Conservation (phyloP, 306 rosid genomes). For the Citrullus mucosospermus region DNA sequence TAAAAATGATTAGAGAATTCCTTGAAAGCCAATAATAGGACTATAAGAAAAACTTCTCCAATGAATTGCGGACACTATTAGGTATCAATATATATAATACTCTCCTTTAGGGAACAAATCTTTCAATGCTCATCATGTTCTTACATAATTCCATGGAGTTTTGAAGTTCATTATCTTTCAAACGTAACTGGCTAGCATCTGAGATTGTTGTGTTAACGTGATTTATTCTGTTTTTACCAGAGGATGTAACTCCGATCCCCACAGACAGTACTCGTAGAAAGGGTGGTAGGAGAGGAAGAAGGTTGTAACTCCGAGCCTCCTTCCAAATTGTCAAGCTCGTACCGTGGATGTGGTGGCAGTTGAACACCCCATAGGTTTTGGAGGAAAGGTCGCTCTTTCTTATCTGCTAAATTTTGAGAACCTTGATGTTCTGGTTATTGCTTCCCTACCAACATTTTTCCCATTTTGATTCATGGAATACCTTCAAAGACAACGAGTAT, state of each 20-base stretch:
- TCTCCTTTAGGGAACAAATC: background rate
- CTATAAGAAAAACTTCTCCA: background rate
- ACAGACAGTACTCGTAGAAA: slow-evolving; percentile 40
- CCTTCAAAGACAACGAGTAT: background rate
- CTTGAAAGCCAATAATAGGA: background rate
- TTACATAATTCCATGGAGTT: background rate
- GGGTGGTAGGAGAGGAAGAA: slow-evolving; percentile 47
- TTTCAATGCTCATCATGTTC: background rate
- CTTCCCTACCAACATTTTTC: background rate
- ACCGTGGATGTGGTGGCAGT: background rate
- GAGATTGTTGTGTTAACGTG: background rate
- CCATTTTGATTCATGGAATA: background rate
- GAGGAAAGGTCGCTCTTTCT: background rate
- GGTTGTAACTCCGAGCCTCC: slow-evolving; percentile 14
- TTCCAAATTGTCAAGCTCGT: background rate
- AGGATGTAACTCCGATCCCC: slow-evolving; percentile 48
- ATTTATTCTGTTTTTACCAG: slow-evolving; percentile 3
- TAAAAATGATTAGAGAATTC: background rate
- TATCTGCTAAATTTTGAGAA: background rate
- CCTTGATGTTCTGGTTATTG: background rate
- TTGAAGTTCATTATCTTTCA: background rate
- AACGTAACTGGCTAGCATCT: background rate
- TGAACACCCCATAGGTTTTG: background rate
- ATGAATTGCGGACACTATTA: background rate
- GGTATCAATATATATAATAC: background rate